These are phyloP conservation scores for Yamadazyma siamensis DNA, from an alignment of 1,139 yeast genomes.

Conservation along the genomic window DNA sequence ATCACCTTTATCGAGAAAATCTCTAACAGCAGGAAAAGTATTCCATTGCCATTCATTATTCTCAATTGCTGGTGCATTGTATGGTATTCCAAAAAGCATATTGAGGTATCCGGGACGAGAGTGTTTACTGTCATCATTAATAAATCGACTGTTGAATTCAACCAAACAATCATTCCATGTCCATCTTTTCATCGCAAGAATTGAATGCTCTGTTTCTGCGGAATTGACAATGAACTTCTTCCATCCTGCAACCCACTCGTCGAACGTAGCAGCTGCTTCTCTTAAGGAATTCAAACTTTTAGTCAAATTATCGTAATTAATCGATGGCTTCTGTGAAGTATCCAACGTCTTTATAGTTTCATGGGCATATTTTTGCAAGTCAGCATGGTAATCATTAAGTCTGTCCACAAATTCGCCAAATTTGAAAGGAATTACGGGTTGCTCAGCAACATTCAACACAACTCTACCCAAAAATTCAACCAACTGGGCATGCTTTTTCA, in stretches of 20 bases:
- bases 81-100: constrained; percentile 66
- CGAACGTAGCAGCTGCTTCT: constrained; percentile 24
- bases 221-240: constrained; percentile 29
- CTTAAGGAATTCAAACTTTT: constrained; percentile 22
- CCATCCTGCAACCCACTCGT: constrained; percentile 57
- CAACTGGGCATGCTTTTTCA: constrained; percentile 55
- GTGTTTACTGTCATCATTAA: constrained; percentile 41
- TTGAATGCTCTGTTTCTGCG: constrained; percentile 61
- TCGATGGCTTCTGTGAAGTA: constrained; percentile 17
- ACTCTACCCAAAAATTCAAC: constrained; percentile 56
- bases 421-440: constrained; percentile 74
- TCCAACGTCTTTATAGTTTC: constrained; percentile 9
- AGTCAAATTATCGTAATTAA: constrained; percentile 27
- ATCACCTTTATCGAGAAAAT: constrained; percentile 49
- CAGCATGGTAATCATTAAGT: constrained; percentile 43
- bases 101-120: constrained; percentile 68
- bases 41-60: constrained; percentile 49
- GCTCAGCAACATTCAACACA: constrained; percentile 59
- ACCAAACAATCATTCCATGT: constrained; percentile 72
- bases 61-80: constrained; percentile 44
- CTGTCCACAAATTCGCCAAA: constrained; percentile 46
- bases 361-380: constrained; percentile 31
- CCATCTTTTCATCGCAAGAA: constrained; percentile 69
- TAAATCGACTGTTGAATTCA: constrained; percentile 52
- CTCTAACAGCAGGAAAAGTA: constrained; percentile 75